Conservation (phyloP, 768 basidiomycete species). For the Saitozyma podzolica region DNA sequence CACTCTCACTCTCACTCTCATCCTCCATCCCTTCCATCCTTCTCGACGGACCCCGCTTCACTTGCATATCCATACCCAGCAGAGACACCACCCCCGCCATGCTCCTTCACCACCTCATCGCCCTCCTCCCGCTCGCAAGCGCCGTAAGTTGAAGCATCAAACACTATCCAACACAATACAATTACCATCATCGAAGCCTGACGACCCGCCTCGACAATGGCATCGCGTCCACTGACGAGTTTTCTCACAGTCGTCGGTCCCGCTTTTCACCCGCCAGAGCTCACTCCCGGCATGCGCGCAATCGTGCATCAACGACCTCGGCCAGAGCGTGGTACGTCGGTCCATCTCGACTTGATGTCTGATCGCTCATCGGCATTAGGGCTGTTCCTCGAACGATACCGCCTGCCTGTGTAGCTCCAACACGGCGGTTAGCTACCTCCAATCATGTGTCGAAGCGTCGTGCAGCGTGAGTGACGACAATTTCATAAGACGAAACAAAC, state of each 20-base stretch:
- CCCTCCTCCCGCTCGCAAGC: background rate
- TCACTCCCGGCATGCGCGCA: conserved; percentile 6
- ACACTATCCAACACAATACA: background rate
- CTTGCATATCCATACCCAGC: no score
- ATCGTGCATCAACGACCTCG: conserved; percentile 6
- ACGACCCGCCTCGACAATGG: background rate
- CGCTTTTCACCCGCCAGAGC: background rate
- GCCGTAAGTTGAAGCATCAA: background rate
- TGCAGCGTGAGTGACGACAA: conserved; percentile 10
- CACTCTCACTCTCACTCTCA: background rate
- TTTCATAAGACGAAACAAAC: background rate
- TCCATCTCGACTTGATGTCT: background rate
- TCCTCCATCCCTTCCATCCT: background rate
- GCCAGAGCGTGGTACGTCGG: conserved; percentile 7
- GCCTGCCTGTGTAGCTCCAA: conserved; percentile 9
- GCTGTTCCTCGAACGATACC: conserved; percentile 10
- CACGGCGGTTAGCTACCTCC: conserved; percentile 7
- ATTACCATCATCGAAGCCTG: background rate
- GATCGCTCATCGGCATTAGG: conserved; percentile 4
- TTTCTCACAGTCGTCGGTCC: background rate
- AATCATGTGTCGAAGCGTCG: conserved; percentile 10
- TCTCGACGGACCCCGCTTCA: background rate
- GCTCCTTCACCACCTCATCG: background rate
- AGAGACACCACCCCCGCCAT: no score
- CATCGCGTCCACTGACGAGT: background rate